phyloP scores from a whole-genome alignment of 1,284 basidiomycete genomes.

The Boletus smithii region DNA sequence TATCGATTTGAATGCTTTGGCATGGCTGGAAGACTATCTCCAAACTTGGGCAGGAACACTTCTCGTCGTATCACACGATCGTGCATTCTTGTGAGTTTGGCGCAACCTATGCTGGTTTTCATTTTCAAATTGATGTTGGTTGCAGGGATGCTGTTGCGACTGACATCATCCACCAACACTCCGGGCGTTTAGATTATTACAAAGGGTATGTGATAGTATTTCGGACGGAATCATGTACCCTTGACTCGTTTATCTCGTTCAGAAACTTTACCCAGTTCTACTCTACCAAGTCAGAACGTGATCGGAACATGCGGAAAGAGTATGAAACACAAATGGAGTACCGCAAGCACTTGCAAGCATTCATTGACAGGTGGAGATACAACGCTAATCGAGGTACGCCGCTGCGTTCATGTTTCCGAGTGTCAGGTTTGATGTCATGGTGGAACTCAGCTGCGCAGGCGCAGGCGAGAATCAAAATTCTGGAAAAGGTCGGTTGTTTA shows the following conservation, averaged over 20 bases:
- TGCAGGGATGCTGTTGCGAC: conserved; percentile 88
- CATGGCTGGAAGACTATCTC: conserved; percentile 62
- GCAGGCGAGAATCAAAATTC: conserved; percentile 96
- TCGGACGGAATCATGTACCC: not conserved
- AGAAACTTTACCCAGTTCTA: conserved; percentile 99
- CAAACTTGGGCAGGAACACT: conserved; percentile 72
- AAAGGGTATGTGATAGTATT: conserved; percentile 57
- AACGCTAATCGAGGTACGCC: conserved; percentile 79
- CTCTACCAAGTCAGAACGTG: conserved; percentile 94
- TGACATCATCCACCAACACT: conserved; percentile 97
- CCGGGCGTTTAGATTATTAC: conserved; percentile 90
- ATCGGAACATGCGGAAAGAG: conserved; percentile 87
- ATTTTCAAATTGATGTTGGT: not conserved
- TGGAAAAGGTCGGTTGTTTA: conserved; percentile 71
- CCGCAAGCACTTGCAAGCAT: conserved; percentile 92
- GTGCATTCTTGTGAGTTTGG: conserved; percentile 81
- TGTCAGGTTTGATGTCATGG: conserved; percentile 1
- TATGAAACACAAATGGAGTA: conserved; percentile 96
- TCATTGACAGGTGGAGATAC: conserved; percentile 96
- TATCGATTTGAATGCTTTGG: conserved; percentile 83
- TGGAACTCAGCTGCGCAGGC: conserved; percentile 75
- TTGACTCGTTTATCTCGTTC: conserved; percentile 23
- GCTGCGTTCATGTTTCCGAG: not conserved
- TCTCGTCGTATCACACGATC: conserved; percentile 97
- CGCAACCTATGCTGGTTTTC: not conserved